Percentiles rank a stretch among this genome's conserved stretches.
Conservation (phyloP, 2,329 filamentous ascomycete genomes). For the Chalara sp. region DNA sequence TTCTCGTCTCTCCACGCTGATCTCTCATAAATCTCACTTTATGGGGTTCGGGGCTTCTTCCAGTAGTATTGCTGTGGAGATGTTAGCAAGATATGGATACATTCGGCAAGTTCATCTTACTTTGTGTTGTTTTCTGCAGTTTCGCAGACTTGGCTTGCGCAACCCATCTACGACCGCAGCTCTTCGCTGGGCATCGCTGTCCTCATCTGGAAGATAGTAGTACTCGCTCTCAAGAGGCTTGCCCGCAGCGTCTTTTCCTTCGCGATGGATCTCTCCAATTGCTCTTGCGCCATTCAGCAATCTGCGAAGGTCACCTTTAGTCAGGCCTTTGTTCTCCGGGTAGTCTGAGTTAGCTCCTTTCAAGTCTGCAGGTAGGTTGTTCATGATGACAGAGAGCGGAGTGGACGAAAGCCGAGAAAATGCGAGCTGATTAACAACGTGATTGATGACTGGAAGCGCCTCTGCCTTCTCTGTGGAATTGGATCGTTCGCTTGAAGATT, state of each 20-base stretch:
- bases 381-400: slow-evolving; percentile 82
- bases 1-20: slow-evolving; percentile 1
- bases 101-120: slow-evolving; percentile 42
- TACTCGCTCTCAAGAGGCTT: slow-evolving; percentile 93
- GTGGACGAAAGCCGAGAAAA: slow-evolving; percentile 90
- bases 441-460: slow-evolving; percentile 57
- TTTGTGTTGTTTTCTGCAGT: slow-evolving; percentile 95
- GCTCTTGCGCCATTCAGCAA: slow-evolving; percentile 70
- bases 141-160: slow-evolving; percentile 80
- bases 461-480: slow-evolving; percentile 32
- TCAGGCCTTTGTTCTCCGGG: slow-evolving; percentile 38
- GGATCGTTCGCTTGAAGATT: slow-evolving; percentile 15
- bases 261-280: slow-evolving; percentile 80
- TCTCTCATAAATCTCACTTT: slow-evolving; percentile 13
- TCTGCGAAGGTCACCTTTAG: slow-evolving; percentile 56
- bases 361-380: slow-evolving; percentile 68
- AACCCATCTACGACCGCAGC: slow-evolving; percentile 80
- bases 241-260: slow-evolving; percentile 93
- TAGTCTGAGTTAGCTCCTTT: slow-evolving; percentile 31
- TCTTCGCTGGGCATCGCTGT: slow-evolving; percentile 70
- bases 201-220: slow-evolving; percentile 88
- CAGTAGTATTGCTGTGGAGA: slow-evolving; percentile 58
- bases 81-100: neutral
- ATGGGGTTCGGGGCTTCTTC: slow-evolving; percentile 58
- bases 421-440: slow-evolving; percentile 90